A percentile compares a stretch with the other conserved stretches of the same genome.
Evolutionary conservation across 2,329 filamentous ascomycete genomes (phyloP).

Genomic region (Aspergillus pseudoviridinutans): DNA sequence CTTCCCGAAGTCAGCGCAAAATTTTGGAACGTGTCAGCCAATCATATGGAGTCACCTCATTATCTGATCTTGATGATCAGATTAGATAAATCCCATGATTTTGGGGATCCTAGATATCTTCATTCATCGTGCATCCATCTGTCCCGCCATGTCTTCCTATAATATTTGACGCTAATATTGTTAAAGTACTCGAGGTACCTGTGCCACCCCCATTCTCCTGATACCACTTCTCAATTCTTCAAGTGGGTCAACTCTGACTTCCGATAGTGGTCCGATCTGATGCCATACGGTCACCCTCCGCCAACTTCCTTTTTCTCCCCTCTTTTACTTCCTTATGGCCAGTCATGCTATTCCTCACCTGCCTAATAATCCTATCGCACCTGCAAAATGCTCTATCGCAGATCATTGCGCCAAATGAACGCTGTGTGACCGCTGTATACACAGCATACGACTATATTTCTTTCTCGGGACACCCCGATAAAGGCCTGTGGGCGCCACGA

Average conservation of each 20-base stretch:
- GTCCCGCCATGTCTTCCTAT: background rate
- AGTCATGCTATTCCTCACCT: slow-evolving; percentile 17
- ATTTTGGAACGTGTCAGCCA: background rate
- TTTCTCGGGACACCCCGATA: slow-evolving; percentile 21
- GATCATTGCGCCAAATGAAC: slow-evolving; percentile 19
- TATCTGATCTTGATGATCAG: background rate
- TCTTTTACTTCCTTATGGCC: background rate
- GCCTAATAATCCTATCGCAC: slow-evolving; percentile 14
- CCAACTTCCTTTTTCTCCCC: background rate
- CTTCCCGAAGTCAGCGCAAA: background rate
- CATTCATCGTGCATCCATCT: background rate
- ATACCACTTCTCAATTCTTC: background rate
- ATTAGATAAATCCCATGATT: background rate
- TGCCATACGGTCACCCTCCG: background rate
- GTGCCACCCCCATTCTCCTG: background rate
- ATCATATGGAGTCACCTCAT: background rate
- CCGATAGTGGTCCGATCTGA: background rate
- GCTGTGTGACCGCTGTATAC: slow-evolving; percentile 31
- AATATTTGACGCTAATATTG: background rate
- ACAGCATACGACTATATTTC: slow-evolving; percentile 31
- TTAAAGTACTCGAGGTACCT: background rate
- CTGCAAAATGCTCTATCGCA: slow-evolving; percentile 6
- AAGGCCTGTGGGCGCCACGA: slow-evolving; percentile 19
- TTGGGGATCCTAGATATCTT: background rate
- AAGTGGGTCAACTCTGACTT: background rate